Base-by-base conservation (phyloP, 257 asterid genomes). In the Ehretia macrophylla region DNA sequence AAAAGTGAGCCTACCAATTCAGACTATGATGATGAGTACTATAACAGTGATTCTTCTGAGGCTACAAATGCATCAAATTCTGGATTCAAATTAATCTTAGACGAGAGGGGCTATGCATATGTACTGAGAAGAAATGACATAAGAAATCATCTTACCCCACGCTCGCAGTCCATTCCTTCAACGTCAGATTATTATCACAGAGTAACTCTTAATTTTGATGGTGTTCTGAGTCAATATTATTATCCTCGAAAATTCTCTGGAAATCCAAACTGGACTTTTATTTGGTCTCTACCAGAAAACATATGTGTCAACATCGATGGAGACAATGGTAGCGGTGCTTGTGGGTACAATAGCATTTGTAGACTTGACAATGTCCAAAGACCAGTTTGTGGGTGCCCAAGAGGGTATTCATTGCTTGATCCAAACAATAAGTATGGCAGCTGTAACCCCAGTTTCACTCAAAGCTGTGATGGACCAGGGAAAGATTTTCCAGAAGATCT, bases 261-360 rank as follows among this genome's bases (percentile, higher is more conserved):
- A 23, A 59, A 59, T 57, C 68, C 66, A 16, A 40, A 32, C 11
- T 85, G 94, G 94, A 32, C 11, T 10, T 16, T 51, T n/a, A 55
- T 69, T 0, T 19, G 63, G 23, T 53, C 65, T 17, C 64, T 60
- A 70, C 84, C 87, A 0, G 42, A 52, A 0, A 62, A 82, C 44
- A 65, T 81, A 55, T 78, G 88, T 55, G 0, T 11, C 4, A 0
- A 1, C 0, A 39, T 81, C 11, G 5, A 0, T 0, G 61, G 35
- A 23, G 4, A 3, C 0, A 38, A 32, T 0, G 83, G 77, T 4
- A 32, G 71, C 0, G 88, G 88, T 0, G 81, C 72, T 5, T 82
- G 88, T 45, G 85, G 85, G 0, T 72, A 51, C 35, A 82, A 82
- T 44, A 75, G 79, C 35, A 12, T 66, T 1, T 81, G 84, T 55